Evolutionary conservation across 257 asterid species (phyloP).

Genomic region (Nicotiana paniculata): DNA sequence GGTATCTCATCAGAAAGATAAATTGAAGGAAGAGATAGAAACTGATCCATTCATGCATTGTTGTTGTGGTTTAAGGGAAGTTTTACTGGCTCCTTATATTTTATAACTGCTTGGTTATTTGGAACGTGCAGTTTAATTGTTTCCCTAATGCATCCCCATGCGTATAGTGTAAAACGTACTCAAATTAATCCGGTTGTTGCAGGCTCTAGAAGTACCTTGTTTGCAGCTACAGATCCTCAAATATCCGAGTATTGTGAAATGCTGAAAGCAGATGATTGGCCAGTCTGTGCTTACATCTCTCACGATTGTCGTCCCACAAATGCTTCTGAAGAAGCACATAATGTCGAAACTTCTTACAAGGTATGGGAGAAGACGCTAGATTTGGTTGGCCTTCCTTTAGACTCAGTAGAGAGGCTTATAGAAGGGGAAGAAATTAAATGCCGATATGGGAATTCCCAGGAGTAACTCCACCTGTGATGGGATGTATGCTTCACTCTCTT

Average conservation of each 20-base stretch:
- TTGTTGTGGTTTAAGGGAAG: neutral
- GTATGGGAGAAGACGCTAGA: constrained; percentile 96
- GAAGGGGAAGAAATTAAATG: constrained; percentile 74
- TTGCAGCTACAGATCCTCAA: constrained; percentile 94
- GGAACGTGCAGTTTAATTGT: neutral
- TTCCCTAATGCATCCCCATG: neutral
- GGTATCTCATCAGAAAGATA: neutral
- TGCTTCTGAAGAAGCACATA: constrained; percentile 92
- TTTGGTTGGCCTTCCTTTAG: constrained; percentile 73
- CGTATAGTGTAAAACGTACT: neutral
- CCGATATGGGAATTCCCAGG: constrained; percentile 25
- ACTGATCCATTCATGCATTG: neutral
- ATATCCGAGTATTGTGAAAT: constrained; percentile 75
- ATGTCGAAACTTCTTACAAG: constrained; percentile 48
- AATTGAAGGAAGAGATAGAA: neutral
- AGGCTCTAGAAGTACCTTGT: constrained; percentile 93
- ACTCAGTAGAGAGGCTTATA: constrained; percentile 75
- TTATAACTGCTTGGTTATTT: neutral
- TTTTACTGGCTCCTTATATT: neutral
- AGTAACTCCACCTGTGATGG: neutral
- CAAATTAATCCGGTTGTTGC: constrained; percentile 20
- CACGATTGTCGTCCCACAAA: constrained; percentile 88
- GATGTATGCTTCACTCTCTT: neutral
- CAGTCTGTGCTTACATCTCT: constrained; percentile 82
- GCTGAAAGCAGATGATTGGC: constrained; percentile 92